Percentiles rank a stretch among this genome's conserved stretches.
These are phyloP conservation scores for Yamadazyma oceani DNA, from an alignment of 1,139 yeast species.

Conservation along the genomic window DNA sequence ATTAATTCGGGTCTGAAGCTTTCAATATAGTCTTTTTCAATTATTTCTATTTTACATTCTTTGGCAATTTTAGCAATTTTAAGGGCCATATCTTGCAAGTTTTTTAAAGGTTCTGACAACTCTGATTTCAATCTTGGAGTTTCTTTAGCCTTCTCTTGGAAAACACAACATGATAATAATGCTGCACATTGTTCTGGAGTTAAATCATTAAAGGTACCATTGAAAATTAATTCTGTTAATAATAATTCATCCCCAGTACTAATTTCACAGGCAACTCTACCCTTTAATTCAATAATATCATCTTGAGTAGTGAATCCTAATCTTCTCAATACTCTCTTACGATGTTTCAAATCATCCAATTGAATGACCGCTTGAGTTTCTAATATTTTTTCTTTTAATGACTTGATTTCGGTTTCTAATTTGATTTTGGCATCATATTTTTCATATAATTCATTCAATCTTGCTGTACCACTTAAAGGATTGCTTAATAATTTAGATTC, in stretches of 20 bases:
- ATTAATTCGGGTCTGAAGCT: slow-evolving; percentile 87
- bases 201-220: slow-evolving; percentile 89
- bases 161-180: slow-evolving; percentile 87
- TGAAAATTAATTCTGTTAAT: slow-evolving; percentile 87
- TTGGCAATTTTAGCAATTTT: slow-evolving; percentile 85
- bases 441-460: slow-evolving; percentile 60
- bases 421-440: slow-evolving; percentile 65
- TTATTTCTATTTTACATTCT: slow-evolving; percentile 85
- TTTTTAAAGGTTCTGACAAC: slow-evolving; percentile 83
- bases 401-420: slow-evolving; percentile 59
- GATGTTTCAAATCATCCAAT: slow-evolving; percentile 86
- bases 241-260: slow-evolving; percentile 92
- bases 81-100: slow-evolving; percentile 84
- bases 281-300: slow-evolving; percentile 91
- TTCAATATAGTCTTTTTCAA: slow-evolving; percentile 90
- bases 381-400: slow-evolving; percentile 60
- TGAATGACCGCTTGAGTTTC: slow-evolving; percentile 93
- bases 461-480: slow-evolving; percentile 67
- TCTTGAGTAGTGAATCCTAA: slow-evolving; percentile 78
- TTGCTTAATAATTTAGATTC: slow-evolving; percentile 71
- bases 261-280: slow-evolving; percentile 93
- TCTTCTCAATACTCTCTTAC: slow-evolving; percentile 85
- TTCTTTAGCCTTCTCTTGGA: slow-evolving; percentile 93
- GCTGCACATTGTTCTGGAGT: slow-evolving; percentile 92
- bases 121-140: slow-evolving; percentile 84